Base-by-base conservation (phyloP, 371 early-diverging fungal genomes). In the Coemansia sp. region DNA sequence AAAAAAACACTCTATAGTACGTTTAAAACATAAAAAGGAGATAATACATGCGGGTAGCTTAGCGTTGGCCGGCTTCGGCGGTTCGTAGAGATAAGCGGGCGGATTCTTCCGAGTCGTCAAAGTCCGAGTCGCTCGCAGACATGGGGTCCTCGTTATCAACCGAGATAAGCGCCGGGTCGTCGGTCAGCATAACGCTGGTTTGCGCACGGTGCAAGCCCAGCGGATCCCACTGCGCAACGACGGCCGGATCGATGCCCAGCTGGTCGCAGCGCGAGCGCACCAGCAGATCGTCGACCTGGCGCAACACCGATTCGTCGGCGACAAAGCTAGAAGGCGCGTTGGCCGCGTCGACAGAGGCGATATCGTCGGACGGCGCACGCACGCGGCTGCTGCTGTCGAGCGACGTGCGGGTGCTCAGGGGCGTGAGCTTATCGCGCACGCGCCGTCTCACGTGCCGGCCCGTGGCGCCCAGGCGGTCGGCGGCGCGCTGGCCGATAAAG, bases 221-320 rank as follows among this genome's bases (percentile, higher is more conserved):
- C 0, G 69, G 74, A 43, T 73, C 74, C 69, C 74, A 73, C 5
- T 58, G 39, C 16, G 57, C 32, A 2, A 73, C 26, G 2, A 73
- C 35, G 5, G 20, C 14, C 0, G 74, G 69, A 14, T 73, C 70
- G 13, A 73, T 69, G 3, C 74, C 74, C 36, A 68, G 26, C 2
- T 34, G 39, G 3, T 38, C 30, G 48, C 74, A 73, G 7, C 53
- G 32, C 26, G 20, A 32, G 7, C 55, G 69, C 11, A 73, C 62
- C 30, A 56, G 45, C 62, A 69, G 26, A 14, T 73, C 65, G 2
- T 69, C 61, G 31, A 53, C 47, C 50, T 54, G 52, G 0, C 41
- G 47, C 52, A 47, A 49, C 42, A 63, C 53, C 32, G 49, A 55
- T 34, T 26, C 32, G 26, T 36, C 55, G 1, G 55, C 35, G 8